Percentiles rank a stretch among this genome's conserved stretches.
These are phyloP conservation scores for Rhizopogon hawkerae DNA, from an alignment of 1,284 basidiomycete species.

Conservation along the genomic window DNA sequence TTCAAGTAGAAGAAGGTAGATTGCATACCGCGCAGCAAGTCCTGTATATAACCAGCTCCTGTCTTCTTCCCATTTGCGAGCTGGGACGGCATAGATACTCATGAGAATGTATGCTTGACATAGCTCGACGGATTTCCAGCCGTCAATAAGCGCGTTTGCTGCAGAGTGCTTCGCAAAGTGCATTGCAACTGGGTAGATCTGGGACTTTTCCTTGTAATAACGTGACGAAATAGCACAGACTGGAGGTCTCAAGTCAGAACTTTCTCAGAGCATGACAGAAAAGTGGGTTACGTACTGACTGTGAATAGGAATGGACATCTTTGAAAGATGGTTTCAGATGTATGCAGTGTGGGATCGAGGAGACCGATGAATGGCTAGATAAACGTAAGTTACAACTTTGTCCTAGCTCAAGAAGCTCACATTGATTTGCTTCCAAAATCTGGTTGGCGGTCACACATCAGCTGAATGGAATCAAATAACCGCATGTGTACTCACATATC, in stretches of 20 bases:
- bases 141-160: slow-evolving; percentile 69
- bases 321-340: slow-evolving; percentile 61
- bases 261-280: background rate
- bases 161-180: slow-evolving; percentile 78
- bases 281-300: slow-evolving; percentile 47
- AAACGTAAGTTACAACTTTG: slow-evolving; percentile 4
- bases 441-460: slow-evolving; percentile 15
- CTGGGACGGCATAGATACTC: slow-evolving; percentile 72
- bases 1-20: background rate
- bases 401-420: slow-evolving; percentile 31
- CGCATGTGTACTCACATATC: slow-evolving; percentile 53
- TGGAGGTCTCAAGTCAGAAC: slow-evolving; percentile 20
- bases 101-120: slow-evolving; percentile 63
- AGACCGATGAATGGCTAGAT: slow-evolving; percentile 63
- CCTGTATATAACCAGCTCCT: slow-evolving; percentile 77
- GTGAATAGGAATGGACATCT: slow-evolving; percentile 78
- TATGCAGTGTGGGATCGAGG: slow-evolving; percentile 67
- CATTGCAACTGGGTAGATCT: slow-evolving; percentile 79
- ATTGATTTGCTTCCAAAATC: slow-evolving; percentile 65
- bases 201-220: slow-evolving; percentile 66
- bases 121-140: slow-evolving; percentile 63
- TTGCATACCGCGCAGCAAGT: slow-evolving; percentile 58
- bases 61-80: slow-evolving; percentile 75
- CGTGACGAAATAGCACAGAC: slow-evolving; percentile 74
- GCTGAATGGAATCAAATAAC: background rate